Evolutionary conservation across 1,284 basidiomycete genomes (phyloP), one percentile per base, ranked within the genome.

Genomic region (Cryptococcus jaspeensis): DNA sequence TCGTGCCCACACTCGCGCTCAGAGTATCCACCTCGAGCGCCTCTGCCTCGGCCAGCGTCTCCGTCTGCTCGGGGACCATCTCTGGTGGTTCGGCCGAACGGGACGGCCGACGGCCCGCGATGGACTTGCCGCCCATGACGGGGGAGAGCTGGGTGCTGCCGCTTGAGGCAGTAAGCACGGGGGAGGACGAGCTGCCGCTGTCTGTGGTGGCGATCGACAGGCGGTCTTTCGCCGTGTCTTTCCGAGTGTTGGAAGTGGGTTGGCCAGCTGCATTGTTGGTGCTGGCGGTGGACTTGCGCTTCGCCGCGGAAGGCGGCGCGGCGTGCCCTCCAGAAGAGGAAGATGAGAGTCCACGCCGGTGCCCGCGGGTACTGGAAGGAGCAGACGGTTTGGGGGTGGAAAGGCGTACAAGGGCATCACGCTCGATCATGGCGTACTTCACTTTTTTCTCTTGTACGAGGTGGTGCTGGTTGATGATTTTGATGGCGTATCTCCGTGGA

Each of bases 351-450:
- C 70, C 71, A 23, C 67, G 50, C 39, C 63, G 60, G 56, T 71
- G 71, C 36, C 69, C 59, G 66, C 72, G 58, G 63, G 70, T 28
- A 58, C 70, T 35, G 57, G 73, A 64, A 55, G 72, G 63, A 43
- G 60, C 64, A 32, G 65, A 68, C 53, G 49, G 37, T 16, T 74
- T 73, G 39, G 78, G 77, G 4, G 74, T 71, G 1, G 78, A 75
- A 1, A 82, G 72, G 1, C 76, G 64, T 47, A 81, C 78, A 25
- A 82, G 67, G 12, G 80, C 80, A 55, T 81, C 80, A 6, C 80
- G 73, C 66, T 82, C 81, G 50, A 81, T 78, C 53, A 78, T 73
- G n/a, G 81, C 81, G 58, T 82, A 82, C 56, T 81, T 81, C 3
- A 75, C 77, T 66, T 82, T 82, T 61, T 80, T 80, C 68, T 82